Conservation (phyloP, 257 asterid genomes). For the Apocynum venetum region DNA sequence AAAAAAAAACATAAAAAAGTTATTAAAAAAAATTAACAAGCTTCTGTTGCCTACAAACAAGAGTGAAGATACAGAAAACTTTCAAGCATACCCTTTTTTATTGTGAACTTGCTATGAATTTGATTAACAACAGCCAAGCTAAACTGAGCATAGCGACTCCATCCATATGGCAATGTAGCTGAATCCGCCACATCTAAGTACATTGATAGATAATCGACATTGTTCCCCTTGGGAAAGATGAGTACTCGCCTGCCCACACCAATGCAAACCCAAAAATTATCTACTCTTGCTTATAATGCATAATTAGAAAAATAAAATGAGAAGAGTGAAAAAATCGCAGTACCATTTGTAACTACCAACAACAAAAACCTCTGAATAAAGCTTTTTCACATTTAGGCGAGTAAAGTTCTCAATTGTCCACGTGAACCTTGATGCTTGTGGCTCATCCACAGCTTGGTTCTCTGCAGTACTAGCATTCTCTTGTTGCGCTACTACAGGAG, state of each 20-base stretch:
- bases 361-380: constrained; percentile 70
- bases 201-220: constrained; percentile 83
- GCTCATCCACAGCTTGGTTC: constrained; percentile 84
- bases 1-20: neutral
- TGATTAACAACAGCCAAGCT: constrained; percentile 89
- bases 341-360: constrained; percentile 93
- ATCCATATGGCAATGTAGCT: constrained; percentile 69
- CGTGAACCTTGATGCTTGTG: constrained; percentile 73
- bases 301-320: neutral
- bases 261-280: constrained; percentile 19
- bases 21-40: constrained; percentile 1
- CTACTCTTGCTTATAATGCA: constrained; percentile 11
- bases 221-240: constrained; percentile 90
- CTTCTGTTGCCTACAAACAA: neutral
- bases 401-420: constrained; percentile 84
- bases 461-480: constrained; percentile 72
- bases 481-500: constrained; percentile 38
- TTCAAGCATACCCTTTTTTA: constrained; percentile 59
- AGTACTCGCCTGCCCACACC: constrained; percentile 82
- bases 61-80: neutral
- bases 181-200: constrained; percentile 93
- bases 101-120: constrained; percentile 51
- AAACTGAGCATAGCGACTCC: constrained; percentile 93
- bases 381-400: constrained; percentile 67
- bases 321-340: neutral